Evolutionary conservation across 352 stramenopile genomes (phyloP), one percentile per base, ranked within the genome.

Genomic region (Phytophthora sojae): DNA sequence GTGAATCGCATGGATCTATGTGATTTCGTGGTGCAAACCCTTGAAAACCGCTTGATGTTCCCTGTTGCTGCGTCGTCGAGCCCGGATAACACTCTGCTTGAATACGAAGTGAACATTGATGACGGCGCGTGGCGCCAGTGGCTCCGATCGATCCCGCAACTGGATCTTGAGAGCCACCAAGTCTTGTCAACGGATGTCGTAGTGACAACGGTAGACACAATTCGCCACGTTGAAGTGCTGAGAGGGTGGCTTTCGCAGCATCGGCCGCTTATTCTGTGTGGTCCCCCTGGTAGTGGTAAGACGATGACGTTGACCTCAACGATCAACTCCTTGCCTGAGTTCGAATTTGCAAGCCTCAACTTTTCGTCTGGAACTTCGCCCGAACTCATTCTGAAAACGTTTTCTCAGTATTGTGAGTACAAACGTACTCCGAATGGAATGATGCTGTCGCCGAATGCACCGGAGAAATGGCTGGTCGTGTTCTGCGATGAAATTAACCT

Each of bases 401-500:
- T 99, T 71, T 91, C 95, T 25, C 98, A 99, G 79, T 99, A 99
- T 80, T 99, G 98, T 68, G 94, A 98, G 58, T 99, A 99, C 88
- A 98, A 99, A 23, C 88, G 97, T 26, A 99, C 97, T 57, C 97
- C 96, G 15, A 98, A 96, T 70, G 98, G 98, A 53, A 96, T 99
- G 80, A 79, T 99, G 25, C 82, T 99, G 37, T 88, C 98, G 57
- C 98, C 98, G 15, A 93, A 86, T 77, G 97, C 77, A 77, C 94
- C 81, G 42, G 97, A 97, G 64, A 99, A 97, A 70, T 99, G 97
- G 97, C 89, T 99, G 2, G 98, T 99, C 56, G 94, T 99, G 6
- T 99, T 99, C 77, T 99, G 97, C 62, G 98, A 99, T 81, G 98
- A 99, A 88, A 99, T 99, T 67, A 99, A 99, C 82, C 86, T 99